phyloP scores from a whole-genome alignment of 2,329 filamentous ascomycete species.

The Nemania serpens region DNA sequence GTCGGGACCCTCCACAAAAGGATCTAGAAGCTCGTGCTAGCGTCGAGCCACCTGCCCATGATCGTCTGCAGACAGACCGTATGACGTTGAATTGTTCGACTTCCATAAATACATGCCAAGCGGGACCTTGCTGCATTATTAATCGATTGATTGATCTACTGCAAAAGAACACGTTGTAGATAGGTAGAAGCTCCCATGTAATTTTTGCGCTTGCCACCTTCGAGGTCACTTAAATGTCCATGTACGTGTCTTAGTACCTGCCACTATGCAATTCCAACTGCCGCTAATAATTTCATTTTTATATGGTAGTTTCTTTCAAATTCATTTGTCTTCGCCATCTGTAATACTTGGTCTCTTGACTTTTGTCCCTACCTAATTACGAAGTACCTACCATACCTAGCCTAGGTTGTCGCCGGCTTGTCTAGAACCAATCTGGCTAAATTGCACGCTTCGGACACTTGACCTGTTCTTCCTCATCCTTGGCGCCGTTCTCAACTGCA shows the following conservation, averaged over 20 bases:
- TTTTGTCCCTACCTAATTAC: neutral
- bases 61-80: conserved; percentile 28
- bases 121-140: conserved; percentile 18
- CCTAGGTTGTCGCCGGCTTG: too few species aligned
- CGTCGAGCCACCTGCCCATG: conserved; percentile 30
- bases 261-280: too few species aligned
- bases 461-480: conserved; percentile 1
- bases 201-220: neutral
- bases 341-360: too few species aligned
- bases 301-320: too few species aligned
- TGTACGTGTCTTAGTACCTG: too few species aligned
- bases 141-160: too few species aligned
- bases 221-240: too few species aligned
- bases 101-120: neutral
- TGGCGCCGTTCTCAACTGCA: neutral
- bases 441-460: conserved; percentile 21
- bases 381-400: neutral
- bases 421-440: conserved; percentile 30
- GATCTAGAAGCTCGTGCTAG: conserved; percentile 14
- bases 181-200: neutral
- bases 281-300: too few species aligned
- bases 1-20: too few species aligned
- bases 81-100: conserved; percentile 35
- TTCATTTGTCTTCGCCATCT: too few species aligned
- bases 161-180: conserved; percentile 33